These are phyloP conservation scores for Suillus variegatus DNA, from an alignment of 768 basidiomycete genomes.

Conservation along the genomic window DNA sequence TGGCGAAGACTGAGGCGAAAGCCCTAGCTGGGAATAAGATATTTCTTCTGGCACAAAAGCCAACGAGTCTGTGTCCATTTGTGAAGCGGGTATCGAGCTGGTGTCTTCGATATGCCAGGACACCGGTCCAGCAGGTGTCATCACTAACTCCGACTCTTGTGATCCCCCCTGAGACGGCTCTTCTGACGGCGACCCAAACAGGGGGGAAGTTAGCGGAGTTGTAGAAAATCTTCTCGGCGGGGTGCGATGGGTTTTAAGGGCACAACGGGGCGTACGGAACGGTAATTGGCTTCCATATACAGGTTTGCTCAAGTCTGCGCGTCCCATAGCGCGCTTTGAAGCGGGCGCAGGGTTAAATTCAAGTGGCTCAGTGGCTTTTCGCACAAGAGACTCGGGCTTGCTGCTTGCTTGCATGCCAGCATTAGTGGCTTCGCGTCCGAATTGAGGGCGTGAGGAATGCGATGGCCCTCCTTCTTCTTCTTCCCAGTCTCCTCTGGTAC, in stretches of 20 bases:
- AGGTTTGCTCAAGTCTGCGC: conserved; percentile 10
- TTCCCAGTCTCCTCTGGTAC: conserved; percentile 35
- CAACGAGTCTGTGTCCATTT: conserved; percentile 28
- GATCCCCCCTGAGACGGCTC: conserved; percentile 32
- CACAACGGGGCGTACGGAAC: conserved; percentile 10
- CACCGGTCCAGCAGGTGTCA: conserved; percentile 46
- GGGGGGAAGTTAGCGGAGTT: conserved; percentile 30
- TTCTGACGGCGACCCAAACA: conserved; percentile 22
- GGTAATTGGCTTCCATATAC: conserved; percentile 2
- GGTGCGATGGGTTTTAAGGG: not conserved
- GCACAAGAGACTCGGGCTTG: conserved; percentile 30
- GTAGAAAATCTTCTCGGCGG: conserved; percentile 13
- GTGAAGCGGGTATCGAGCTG: conserved; percentile 37
- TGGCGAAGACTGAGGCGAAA: conserved; percentile 25
- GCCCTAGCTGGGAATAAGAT: conserved; percentile 39
- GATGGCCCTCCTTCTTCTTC: conserved; percentile 26
- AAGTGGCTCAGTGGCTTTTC: conserved; percentile 37
- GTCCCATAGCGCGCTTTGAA: conserved; percentile 7
- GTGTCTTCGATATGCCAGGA: conserved; percentile 33
- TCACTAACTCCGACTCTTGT: conserved; percentile 47
- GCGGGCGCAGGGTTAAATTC: conserved; percentile 9
- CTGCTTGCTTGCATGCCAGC: conserved; percentile 12
- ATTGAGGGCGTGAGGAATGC: conserved; percentile 23
- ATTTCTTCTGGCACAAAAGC: conserved; percentile 18
- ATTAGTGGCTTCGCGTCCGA: conserved; percentile 1